Evolutionary conservation across 805 yeast species (phyloP).

Genomic region (Saccharomycopsis vini): DNA sequence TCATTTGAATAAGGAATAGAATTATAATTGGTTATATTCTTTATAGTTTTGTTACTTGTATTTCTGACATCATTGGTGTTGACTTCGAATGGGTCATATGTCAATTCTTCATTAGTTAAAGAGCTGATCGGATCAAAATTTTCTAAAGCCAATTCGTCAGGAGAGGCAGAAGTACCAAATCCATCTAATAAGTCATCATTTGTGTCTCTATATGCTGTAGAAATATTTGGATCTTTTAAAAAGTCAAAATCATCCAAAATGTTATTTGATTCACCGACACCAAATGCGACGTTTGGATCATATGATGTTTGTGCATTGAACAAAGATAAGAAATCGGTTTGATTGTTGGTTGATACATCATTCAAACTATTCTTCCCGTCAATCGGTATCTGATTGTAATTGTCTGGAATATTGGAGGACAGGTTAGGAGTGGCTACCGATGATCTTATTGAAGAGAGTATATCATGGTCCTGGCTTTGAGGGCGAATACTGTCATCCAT

Average conservation of each 20-base stretch:
- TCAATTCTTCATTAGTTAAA: constrained; percentile 47
- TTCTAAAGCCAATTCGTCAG: constrained; percentile 1
- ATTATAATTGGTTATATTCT: not conserved
- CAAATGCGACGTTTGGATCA: constrained; percentile 48
- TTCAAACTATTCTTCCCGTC: no score
- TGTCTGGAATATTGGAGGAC: no score
- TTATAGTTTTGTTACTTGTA: not conserved
- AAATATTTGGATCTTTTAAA: constrained; percentile 9
- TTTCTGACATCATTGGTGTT: not conserved
- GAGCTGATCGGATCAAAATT: constrained; percentile 32
- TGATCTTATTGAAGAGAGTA: no score
- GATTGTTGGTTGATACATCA: no score
- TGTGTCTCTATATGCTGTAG: constrained; percentile 16
- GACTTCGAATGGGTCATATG: constrained; percentile 43
- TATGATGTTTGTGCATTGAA: constrained; percentile 35
- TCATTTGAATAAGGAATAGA: not conserved
- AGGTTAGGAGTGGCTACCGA: no score
- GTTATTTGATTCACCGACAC: constrained; percentile 16
- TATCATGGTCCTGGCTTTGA: no score
- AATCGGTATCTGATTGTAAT: not conserved
- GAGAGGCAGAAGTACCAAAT: constrained; percentile 16
- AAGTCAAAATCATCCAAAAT: constrained; percentile 16
- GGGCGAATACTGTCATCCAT: not conserved
- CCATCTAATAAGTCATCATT: constrained; percentile 15
- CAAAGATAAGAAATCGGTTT: constrained; percentile 19